Conservation (phyloP, 768 basidiomycete species). For the Asterophora lycoperdoides region DNA sequence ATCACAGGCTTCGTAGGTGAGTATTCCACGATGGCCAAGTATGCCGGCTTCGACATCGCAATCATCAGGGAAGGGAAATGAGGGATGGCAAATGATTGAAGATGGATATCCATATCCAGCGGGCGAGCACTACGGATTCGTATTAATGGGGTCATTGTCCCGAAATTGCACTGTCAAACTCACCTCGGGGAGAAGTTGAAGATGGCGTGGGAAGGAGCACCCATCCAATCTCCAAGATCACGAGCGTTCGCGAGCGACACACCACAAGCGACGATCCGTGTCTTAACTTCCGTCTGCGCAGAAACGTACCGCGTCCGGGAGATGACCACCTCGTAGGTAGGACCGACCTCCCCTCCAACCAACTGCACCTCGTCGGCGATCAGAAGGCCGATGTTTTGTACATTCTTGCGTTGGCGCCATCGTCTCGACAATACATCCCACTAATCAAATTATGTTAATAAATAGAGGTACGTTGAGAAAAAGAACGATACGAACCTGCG, state of each 20-base stretch:
- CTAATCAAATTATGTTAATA: conserved; percentile 31
- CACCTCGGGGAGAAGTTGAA: conserved; percentile 97
- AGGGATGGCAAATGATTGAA: conserved; percentile 94
- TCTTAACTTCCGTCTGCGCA: conserved; percentile 88
- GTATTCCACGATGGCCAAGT: conserved; percentile 87
- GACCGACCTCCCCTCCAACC: conserved; percentile 91
- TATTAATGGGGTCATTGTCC: conserved; percentile 5
- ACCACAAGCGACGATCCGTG: conserved; percentile 90
- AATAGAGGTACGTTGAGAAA: neutral
- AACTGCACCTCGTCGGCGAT: conserved; percentile 96
- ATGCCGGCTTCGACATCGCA: conserved; percentile 97
- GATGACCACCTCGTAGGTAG: conserved; percentile 94
- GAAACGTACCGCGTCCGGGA: conserved; percentile 97
- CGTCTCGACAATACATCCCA: conserved; percentile 94
- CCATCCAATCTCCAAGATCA: conserved; percentile 98
- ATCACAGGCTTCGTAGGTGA: conserved; percentile 84
- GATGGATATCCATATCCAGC: conserved; percentile 93
- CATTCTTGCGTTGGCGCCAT: conserved; percentile 97
- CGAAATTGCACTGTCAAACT: conserved; percentile 9
- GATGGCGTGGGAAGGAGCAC: conserved; percentile 86
- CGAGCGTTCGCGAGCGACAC: conserved; percentile 95
- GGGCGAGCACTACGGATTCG: conserved; percentile 72
- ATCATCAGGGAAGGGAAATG: conserved; percentile 99
- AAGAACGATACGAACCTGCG: conserved; percentile 54
- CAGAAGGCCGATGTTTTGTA: conserved; percentile 86